These are phyloP conservation scores for Podospora bellae-mahoneyi DNA, from an alignment of 495 filamentous ascomycete species.

Conservation along the genomic window DNA sequence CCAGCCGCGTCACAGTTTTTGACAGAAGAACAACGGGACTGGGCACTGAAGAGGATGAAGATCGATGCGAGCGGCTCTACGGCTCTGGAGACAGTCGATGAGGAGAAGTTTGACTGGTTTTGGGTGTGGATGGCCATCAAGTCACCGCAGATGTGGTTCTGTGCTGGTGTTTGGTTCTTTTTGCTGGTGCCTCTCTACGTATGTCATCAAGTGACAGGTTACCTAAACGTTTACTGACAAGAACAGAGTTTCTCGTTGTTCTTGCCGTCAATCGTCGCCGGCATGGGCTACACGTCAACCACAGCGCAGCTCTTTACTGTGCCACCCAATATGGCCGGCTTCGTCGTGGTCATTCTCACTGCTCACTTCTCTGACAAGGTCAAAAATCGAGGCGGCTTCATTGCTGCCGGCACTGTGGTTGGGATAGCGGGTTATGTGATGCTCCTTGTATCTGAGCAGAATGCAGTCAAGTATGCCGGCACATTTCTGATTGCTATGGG, in stretches of 20 bases:
- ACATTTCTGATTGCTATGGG: conserved; percentile 58
- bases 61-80: conserved; percentile 43
- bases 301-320: conserved; percentile 54
- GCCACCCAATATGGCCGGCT: conserved; percentile 52
- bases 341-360: conserved; percentile 43
- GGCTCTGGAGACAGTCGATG: conserved; percentile 34
- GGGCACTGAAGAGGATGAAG: conserved; percentile 39
- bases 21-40: conserved; percentile 34
- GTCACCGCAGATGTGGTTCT: conserved; percentile 43
- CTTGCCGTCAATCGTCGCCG: conserved; percentile 54
- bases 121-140: conserved; percentile 41
- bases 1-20: conserved; percentile 42
- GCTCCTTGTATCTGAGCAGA: conserved; percentile 44
- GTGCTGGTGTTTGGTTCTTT: conserved; percentile 42
- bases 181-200: conserved; percentile 39
- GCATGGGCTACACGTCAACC: conserved; percentile 50
- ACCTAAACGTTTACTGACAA: not conserved
- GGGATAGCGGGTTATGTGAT: conserved; percentile 56
- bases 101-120: conserved; percentile 46
- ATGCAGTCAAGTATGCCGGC: conserved; percentile 54
- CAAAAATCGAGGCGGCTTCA: conserved; percentile 49
- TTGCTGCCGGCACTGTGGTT: conserved; percentile 45
- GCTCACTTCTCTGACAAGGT: conserved; percentile 49
- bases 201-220: not conserved
- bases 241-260: conserved; percentile 33